Conservation (phyloP, 805 yeast species). For the Candida ascalaphidarum region DNA sequence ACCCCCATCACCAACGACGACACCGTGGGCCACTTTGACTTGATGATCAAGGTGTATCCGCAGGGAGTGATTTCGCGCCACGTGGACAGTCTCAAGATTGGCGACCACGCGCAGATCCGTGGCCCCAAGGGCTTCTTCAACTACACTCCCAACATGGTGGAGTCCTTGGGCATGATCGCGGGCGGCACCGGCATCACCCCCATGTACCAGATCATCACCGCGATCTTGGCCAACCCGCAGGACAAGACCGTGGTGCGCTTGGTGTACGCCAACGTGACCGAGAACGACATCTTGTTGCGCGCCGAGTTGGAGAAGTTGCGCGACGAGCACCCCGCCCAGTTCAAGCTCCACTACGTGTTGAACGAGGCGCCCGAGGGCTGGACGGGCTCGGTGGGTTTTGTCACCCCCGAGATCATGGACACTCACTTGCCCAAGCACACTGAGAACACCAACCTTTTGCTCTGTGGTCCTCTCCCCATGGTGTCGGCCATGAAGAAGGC, state of each 20-base stretch:
- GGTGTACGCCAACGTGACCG: constrained; percentile 74
- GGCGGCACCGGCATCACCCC: constrained; percentile 98
- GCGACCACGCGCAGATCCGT: constrained; percentile 68
- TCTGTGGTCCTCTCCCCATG: constrained; percentile 96
- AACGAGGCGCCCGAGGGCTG: constrained; percentile 67
- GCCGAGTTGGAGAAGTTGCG: constrained; percentile 69
- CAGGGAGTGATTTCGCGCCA: constrained; percentile 75
- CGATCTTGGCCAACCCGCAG: constrained; percentile 65
- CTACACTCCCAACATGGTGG: constrained; percentile 72
- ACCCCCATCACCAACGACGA: constrained; percentile 84
- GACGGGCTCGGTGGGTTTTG: constrained; percentile 73
- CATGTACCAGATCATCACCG: constrained; percentile 86
- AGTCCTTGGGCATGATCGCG: constrained; percentile 79
- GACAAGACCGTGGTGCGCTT: constrained; percentile 72
- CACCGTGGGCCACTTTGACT: constrained; percentile 73
- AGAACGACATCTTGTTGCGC: constrained; percentile 71
- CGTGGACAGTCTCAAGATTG: constrained; percentile 64
- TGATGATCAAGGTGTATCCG: constrained; percentile 79
- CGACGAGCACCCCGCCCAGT: constrained; percentile 44
- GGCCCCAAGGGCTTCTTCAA: constrained; percentile 91
- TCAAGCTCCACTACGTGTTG: constrained; percentile 65
- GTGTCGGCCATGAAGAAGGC: constrained; percentile 75
- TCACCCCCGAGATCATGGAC: constrained; percentile 66
- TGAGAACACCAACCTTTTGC: constrained; percentile 57
- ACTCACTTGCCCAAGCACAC: constrained; percentile 54